Base-by-base conservation (phyloP, 2,329 filamentous ascomycete species). In the Chrysoporthe deuterocubensis region DNA sequence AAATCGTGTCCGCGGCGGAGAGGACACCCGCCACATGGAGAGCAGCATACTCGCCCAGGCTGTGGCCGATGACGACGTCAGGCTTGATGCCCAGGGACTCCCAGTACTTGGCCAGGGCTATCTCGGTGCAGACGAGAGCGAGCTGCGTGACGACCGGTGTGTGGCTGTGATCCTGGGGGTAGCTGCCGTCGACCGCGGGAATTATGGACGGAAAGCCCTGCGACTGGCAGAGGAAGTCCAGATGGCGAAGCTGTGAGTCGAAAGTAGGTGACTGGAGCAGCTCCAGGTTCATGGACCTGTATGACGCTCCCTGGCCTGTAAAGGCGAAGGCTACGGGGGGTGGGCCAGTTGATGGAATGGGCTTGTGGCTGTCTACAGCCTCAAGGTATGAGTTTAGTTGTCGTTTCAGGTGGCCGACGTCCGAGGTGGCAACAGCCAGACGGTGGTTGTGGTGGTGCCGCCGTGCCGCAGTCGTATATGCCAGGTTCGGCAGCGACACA, bases 11-110 rank as follows among this genome's bases (percentile, higher is more conserved):
- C 44, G 81, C 81, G 18, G 83, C 84, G 0, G 87, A 88, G 43
- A 91, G 79, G 34, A 92, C 88, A 60, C 88, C 89, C 64, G 89
- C 87, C 57, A 88, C 83, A 71, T 89, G 83, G 2, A 92, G 83
- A 62, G 90, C 89, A 42, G 90, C 89, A 71, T 91, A 91, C 75
- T 92, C 89, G 61, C 89, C 89, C 37, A 92, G 79, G 70, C 87
- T 90, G 74, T 86, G 84, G 7, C 85, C 85, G 11, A 86, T 74
- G 2, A 86, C 84, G 7, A 59, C 13, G 7, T 59, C 21, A 1
- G 84, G 84, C 18, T 75, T 75, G 34, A 87, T 76, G 44, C 82
- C 83, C 18, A 91, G 76, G 0, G 75, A 76, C 0, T 69, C 71
- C 82, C 82, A 85, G 0, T 80, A 73, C 21, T 75, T 74, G 6